These are phyloP conservation scores for Nicotiana tabacum DNA, from an alignment of 257 asterid species.

Conservation along the genomic window DNA sequence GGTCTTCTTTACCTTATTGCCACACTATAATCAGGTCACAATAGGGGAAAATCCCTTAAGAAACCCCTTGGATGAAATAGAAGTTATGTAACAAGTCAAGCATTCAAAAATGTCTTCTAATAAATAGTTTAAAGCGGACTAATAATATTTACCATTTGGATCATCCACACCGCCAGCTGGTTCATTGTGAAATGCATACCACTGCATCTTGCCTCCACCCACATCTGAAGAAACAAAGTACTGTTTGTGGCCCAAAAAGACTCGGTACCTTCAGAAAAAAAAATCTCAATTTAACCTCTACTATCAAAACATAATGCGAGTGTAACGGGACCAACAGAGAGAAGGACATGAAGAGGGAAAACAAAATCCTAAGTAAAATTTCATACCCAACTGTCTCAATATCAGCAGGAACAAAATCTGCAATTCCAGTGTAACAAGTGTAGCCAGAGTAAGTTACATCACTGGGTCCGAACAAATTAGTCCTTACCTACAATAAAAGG, in stretches of 20 bases:
- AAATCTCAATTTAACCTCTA: neutral
- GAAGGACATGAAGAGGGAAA: constrained; percentile 1
- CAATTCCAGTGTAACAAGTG: constrained; percentile 97
- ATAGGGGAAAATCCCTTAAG: neutral
- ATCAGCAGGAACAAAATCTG: constrained; percentile 91
- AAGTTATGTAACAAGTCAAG: neutral
- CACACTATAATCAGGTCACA: neutral
- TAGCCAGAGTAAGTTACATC: constrained; percentile 80
- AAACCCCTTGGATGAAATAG: neutral
- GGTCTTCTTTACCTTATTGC: neutral
- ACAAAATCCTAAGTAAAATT: neutral
- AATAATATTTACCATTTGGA: constrained; percentile 41
- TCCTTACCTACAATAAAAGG: constrained; percentile 50
- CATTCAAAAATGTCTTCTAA: neutral
- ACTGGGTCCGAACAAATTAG: constrained; percentile 59
- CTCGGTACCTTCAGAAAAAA: constrained; percentile 68
- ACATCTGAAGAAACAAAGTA: constrained; percentile 98
- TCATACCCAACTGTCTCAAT: constrained; percentile 91
- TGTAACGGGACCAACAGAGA: neutral
- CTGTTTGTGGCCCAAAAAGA: constrained; percentile 93
- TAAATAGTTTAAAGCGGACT: neutral
- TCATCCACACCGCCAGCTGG: constrained; percentile 69
- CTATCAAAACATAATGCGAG: neutral
- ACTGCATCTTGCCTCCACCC: constrained; percentile 98
- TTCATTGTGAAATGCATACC: constrained; percentile 95